These are phyloP conservation scores for Phytophthora hibernalis DNA, from an alignment of 352 stramenopile species.

Conservation along the genomic window DNA sequence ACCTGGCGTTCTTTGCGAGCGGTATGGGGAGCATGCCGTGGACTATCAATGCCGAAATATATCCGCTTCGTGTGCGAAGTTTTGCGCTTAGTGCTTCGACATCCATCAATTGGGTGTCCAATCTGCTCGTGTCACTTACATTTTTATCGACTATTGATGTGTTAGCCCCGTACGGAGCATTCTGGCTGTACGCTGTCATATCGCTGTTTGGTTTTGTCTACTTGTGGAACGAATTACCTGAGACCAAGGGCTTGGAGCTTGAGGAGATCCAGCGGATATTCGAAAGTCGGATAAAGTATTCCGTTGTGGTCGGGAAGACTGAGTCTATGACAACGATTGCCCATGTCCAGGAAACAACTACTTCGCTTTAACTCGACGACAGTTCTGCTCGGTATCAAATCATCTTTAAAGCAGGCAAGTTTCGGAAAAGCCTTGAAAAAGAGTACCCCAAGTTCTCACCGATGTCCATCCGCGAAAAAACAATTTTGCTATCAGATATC, in stretches of 20 bases:
- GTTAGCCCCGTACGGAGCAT: conserved; percentile 70
- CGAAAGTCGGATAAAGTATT: conserved; percentile 21
- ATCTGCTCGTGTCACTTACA: conserved; percentile 93
- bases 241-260: conserved; percentile 94
- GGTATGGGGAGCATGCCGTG: conserved; percentile 92
- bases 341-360: conserved; percentile 11
- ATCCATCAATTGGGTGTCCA: conserved; percentile 93
- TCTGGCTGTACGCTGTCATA: conserved; percentile 92
- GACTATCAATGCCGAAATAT: conserved; percentile 97
- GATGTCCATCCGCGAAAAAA: no score
- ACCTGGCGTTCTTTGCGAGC: conserved; percentile 78
- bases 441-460: no score
- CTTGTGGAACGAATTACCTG: conserved; percentile 84
- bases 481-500: no score
- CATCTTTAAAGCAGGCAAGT: no score
- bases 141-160: conserved; percentile 92
- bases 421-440: no score
- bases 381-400: no score
- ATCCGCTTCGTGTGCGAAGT: conserved; percentile 88
- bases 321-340: conserved; percentile 19
- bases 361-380: background rate
- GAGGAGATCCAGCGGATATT: conserved; percentile 95
- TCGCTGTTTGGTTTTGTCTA: conserved; percentile 77
- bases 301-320: conserved; percentile 10
- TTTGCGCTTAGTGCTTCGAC: conserved; percentile 90